These are phyloP conservation scores for Peltaster fructicola DNA, from an alignment of 2,329 filamentous ascomycete species.

Conservation along the genomic window DNA sequence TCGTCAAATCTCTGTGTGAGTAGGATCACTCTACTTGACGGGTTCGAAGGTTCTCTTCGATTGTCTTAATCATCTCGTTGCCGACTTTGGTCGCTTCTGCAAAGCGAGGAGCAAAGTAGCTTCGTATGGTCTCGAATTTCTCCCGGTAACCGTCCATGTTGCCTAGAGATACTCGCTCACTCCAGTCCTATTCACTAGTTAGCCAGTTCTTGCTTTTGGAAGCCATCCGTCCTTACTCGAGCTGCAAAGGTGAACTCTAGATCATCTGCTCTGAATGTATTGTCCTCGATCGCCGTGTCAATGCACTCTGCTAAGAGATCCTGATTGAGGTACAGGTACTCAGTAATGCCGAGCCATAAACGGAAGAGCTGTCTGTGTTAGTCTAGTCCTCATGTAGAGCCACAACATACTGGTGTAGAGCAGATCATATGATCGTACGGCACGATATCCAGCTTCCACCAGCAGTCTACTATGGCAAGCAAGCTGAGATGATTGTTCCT, in stretches of 20 bases:
- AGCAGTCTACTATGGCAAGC: slow-evolving; percentile 95
- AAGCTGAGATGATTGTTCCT: slow-evolving; percentile 90
- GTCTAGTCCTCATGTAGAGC: slow-evolving; percentile 61
- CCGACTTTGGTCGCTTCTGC: slow-evolving; percentile 72
- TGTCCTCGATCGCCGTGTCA: slow-evolving; percentile 71
- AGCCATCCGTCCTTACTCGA: slow-evolving; percentile 30
- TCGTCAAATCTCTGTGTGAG: too few relatives aligned
- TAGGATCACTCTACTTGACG: slow-evolving; percentile 6
- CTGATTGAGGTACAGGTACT: slow-evolving; percentile 78
- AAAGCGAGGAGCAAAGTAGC: slow-evolving; percentile 82
- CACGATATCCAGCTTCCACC: slow-evolving; percentile 82
- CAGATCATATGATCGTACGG: slow-evolving; percentile 99
- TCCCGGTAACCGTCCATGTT: slow-evolving; percentile 88
- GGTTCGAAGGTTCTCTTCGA: slow-evolving; percentile 55
- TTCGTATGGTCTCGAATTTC: slow-evolving; percentile 77
- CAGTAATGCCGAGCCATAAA: slow-evolving; percentile 90
- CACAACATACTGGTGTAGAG: slow-evolving; percentile 56
- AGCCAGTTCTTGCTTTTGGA: slow-evolving; percentile 1
- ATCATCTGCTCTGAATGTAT: slow-evolving; percentile 86
- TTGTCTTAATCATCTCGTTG: slow-evolving; percentile 94
- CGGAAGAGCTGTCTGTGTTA: slow-evolving; percentile 52
- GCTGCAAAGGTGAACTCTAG: slow-evolving; percentile 96
- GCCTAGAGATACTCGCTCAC: slow-evolving; percentile 75
- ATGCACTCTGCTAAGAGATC: slow-evolving; percentile 70
- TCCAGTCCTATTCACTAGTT: slow-evolving; percentile 64